phyloP scores from a whole-genome alignment of 2,329 filamentous ascomycete species.

The Talaromyces sp. region DNA sequence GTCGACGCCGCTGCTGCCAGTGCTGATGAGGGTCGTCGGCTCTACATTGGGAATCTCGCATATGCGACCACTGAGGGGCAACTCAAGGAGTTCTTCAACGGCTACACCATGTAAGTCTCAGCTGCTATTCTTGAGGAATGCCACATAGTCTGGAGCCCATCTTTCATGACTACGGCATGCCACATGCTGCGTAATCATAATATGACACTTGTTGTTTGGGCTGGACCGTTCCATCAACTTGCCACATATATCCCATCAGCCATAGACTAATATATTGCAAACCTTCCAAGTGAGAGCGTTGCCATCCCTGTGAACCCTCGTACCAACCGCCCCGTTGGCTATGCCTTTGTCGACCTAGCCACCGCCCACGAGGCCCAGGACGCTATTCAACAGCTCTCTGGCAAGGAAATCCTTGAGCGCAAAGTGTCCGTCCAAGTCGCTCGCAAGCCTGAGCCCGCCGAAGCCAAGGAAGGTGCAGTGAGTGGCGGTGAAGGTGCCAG shows the following conservation, averaged over 20 bases:
- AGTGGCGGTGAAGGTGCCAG: constrained; percentile 70
- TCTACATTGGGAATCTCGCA: constrained; percentile 99
- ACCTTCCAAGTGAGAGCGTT: constrained; percentile 79
- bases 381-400: constrained; percentile 91
- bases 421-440: constrained; percentile 99
- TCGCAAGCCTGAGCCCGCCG: constrained; percentile 87
- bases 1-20: constrained; percentile 92
- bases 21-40: constrained; percentile 96
- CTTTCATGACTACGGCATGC: not conserved
- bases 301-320: constrained; percentile 99
- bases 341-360: constrained; percentile 97
- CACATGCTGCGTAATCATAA: not conserved
- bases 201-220: not conserved
- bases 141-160: not conserved
- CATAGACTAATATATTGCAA: not conserved
- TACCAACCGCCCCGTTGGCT: constrained; percentile 96
- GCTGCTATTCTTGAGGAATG: not conserved
- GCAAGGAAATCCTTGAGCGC: constrained; percentile 95
- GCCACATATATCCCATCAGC: not conserved
- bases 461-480: constrained; percentile 69
- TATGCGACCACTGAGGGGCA: constrained; percentile 99
- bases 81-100: constrained; percentile 99
- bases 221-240: not conserved
- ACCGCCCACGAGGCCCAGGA: constrained; percentile 92
- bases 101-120: constrained; percentile 89